Evolutionary conservation across 768 basidiomycete genomes (phyloP), one percentile per base, ranked within the genome.

Genomic region (Tylopilus vinaceipallidus): DNA sequence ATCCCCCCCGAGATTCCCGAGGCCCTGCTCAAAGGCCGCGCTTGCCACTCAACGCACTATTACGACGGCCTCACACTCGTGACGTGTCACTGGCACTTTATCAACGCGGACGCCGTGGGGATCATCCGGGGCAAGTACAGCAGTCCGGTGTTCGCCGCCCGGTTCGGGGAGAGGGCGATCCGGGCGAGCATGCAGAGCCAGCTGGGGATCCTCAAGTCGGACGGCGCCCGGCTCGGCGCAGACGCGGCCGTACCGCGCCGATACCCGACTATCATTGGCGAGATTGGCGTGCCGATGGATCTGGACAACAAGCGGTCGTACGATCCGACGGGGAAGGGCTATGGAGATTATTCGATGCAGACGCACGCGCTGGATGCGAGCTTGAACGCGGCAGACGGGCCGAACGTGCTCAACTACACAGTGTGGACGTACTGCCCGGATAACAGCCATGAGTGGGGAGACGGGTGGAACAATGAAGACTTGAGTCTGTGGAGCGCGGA

Each of bases 391-490:
- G 76, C 80, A 20, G 94, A 97, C 64, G 93, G 91, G 0, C 63
- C 69, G 10, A 91, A 91, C 56, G 77, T 67, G 30, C 67, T 95
- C 50, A 91, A 77, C 58, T 95, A 82, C 66, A 93, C 92, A 39
- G 71, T 91, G 9, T 97, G 94, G 94, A 88, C 84, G 29, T 97
- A 95, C 64, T 86, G 87, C 51, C 74, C 88, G 0, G 89, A 95
- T 58, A 85, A 84, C 61, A 76, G 75, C 22, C 91, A 98, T 62
- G 73, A 80, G 62, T 97, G 90, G 91, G 93, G 95, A 13, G 95
- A 99, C 69, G 85, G 85, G 1, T 99, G 95, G 95, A 95, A 98
- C 66, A 81, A 90, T 70, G 95, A 99, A 71, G 95, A 98, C 71
- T 66, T 98, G 50, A 92, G 89, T 55, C 54, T 98, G 13, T 98